Conservation (phyloP, 1,139 yeast species). For the Geotrichum australiense region DNA sequence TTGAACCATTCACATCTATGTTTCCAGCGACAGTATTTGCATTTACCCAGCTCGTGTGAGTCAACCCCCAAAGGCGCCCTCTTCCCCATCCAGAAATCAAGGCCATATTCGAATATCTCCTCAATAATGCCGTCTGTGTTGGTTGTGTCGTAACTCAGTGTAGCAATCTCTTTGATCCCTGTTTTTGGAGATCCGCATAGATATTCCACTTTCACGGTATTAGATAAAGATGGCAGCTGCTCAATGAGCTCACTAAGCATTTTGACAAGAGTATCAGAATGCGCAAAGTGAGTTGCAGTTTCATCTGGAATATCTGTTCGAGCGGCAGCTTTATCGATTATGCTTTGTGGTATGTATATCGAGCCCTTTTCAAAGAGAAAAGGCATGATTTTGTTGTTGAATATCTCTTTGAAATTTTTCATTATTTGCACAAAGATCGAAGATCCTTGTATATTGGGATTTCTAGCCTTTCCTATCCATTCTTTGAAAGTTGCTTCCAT, state of each 20-base stretch:
- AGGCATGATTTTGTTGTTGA: too few relatives aligned
- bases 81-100: slow-evolving; percentile 27
- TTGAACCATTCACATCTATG: slow-evolving; percentile 23
- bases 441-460: too few relatives aligned
- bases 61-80: slow-evolving; percentile 28
- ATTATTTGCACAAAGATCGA: too few relatives aligned
- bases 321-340: too few relatives aligned
- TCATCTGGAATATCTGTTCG: too few relatives aligned
- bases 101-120: slow-evolving; percentile 24
- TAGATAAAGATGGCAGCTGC: neutral
- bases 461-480: too few relatives aligned
- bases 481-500: too few relatives aligned
- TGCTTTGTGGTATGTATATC: too few relatives aligned
- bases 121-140: slow-evolving; percentile 21
- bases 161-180: slow-evolving; percentile 16
- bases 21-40: slow-evolving; percentile 22
- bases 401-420: too few relatives aligned
- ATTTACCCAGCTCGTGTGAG: slow-evolving; percentile 21
- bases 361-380: too few relatives aligned
- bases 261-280: too few relatives aligned
- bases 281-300: too few relatives aligned
- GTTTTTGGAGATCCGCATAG: neutral
- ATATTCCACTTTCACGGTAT: slow-evolving; percentile 9
- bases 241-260: neutral
- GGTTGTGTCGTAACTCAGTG: slow-evolving; percentile 18